Evolutionary conservation across 768 basidiomycete species (phyloP), one percentile per base, ranked within the genome.

Genomic region (Lentinula edodes): DNA sequence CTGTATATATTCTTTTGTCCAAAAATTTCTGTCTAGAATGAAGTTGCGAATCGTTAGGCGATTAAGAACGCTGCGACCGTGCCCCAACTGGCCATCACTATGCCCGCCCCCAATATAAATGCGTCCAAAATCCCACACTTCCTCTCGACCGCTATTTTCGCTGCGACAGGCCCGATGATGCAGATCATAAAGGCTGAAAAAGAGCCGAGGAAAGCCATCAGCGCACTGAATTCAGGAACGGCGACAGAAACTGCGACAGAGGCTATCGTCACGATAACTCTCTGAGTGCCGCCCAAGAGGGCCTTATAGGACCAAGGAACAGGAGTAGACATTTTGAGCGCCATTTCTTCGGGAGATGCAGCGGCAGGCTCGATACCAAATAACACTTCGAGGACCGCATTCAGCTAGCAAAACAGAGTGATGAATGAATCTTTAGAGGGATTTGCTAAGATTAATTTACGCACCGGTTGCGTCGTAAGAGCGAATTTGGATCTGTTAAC

Each of bases 171-270:
- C 9, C 88, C 84, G 62, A 92, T 85, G 23, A 91, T 81, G 63
- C 89, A 90, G 23, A 93, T 80, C 67, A 87, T 75, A 65, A 87
- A 87, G 0, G 93, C 90, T 39, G 88, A 87, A 71, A 93, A 93
- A n/a, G 91, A 88, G 2, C 95, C 95, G 57, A 98, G 76, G 72
- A 97, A 91, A 1, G 93, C 91, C 90, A 95, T 93, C 72, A 89
- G 77, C 5, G 86, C 80, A 64, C 87, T 85, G 73, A 95, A 95
- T 58, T 90, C 83, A 5, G 93, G 93, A 20, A 95, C 72, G 56
- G 83, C 70, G 61, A 93, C 88, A 18, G 94, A 93, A 28, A 89
- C 84, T 36, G 73, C 70, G 12, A 92, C 86, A 23, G 88, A 82
- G 38, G 87, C 67, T 9, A 79, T 65, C 0, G 89, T 84, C 48